A percentile compares a stretch with the other conserved stretches of the same genome.
These are phyloP conservation scores for Lanmaoa rubissima DNA, from an alignment of 768 basidiomycete genomes.

Conservation along the genomic window DNA sequence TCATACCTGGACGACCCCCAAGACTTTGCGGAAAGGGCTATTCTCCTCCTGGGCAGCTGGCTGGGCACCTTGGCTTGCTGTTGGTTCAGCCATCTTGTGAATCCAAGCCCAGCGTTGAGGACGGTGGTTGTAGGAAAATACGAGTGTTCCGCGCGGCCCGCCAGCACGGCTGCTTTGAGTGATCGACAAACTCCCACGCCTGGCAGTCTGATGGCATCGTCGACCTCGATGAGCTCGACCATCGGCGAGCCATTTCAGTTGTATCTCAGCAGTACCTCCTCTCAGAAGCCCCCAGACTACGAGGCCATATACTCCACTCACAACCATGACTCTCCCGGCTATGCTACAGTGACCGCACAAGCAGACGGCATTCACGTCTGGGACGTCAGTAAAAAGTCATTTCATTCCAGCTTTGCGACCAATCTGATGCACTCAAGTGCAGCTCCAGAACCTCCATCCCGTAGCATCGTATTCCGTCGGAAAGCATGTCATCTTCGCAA, in stretches of 20 bases:
- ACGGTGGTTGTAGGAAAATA: not conserved
- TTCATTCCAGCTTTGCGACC: not conserved
- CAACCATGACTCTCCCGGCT: slow-evolving; percentile 41
- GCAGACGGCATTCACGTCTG: slow-evolving; percentile 74
- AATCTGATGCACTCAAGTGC: slow-evolving; percentile 11
- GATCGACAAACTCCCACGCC: slow-evolving; percentile 25
- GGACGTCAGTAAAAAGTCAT: slow-evolving; percentile 48
- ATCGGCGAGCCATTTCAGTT: slow-evolving; percentile 33
- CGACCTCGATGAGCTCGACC: slow-evolving; percentile 28
- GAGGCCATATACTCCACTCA: slow-evolving; percentile 21
- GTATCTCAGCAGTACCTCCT: slow-evolving; percentile 23
- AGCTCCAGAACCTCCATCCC: slow-evolving; percentile 66
- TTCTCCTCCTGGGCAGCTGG: slow-evolving; percentile 32
- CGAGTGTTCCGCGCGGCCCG: not conserved
- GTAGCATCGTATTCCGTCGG: slow-evolving; percentile 68
- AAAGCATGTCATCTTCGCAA: slow-evolving; percentile 60
- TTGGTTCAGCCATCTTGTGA: slow-evolving; percentile 26
- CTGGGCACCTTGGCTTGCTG: slow-evolving; percentile 18
- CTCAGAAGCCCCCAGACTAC: not conserved
- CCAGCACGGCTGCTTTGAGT: not conserved
- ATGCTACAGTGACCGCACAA: slow-evolving; percentile 67
- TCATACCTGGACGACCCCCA: slow-evolving; percentile 44
- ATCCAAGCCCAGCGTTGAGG: not conserved
- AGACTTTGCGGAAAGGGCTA: slow-evolving; percentile 35
- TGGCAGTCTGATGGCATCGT: not conserved